Evolutionary conservation across 495 filamentous ascomycete genomes (phyloP), one percentile per base, ranked within the genome.

Genomic region (Penicillium canariense): DNA sequence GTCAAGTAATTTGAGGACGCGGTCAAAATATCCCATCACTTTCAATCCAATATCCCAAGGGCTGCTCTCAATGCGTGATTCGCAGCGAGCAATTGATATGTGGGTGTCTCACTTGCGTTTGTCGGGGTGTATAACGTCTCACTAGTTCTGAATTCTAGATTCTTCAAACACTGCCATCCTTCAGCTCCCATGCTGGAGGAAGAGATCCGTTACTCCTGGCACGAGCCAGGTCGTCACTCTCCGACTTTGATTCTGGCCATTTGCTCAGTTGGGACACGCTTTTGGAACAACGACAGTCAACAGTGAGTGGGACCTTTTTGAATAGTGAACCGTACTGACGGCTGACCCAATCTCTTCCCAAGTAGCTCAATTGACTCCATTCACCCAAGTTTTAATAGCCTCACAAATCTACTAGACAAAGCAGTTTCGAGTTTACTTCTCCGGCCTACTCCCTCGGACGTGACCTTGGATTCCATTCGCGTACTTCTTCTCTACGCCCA

Each of bases 401-500:
- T 57, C 17, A 51, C 48, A 30, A 42, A 38, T 14, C 40, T 56
- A n/a, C 56, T 63, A 0, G 60, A 63, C 31, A 47, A 56, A 26
- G 56, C 60, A 25, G 56, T 63, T 23, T 59, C 56, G n/a, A 31
- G 52, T 10, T 43, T 63, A 7, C 53, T 63, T 34, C 60, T 63
- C 9, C 56, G 56, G 12, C 60, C 60, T 12, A 59, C 52, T 2
- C 52, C 60, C 2, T 52, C 56, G 18, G 60, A 63, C 50, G 60
- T 63, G 8, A 55, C 51, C 14, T 36, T 63, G 20, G 56, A 59
- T 38, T 56, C 56, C 11, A 53, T 63, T 11, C 42, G 51, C 1
- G 52, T 59, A 5, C 53, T 63, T 44, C 48, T 63, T 25, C 39
- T 63, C n/a, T 63, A 63, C 23, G 60, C 56, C 6, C 60, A 63